Percentiles rank a stretch among this genome's conserved stretches.
Evolutionary conservation across 2,329 filamentous ascomycete genomes (phyloP).

Genomic region (Paraphoma chrysanthemicola): DNA sequence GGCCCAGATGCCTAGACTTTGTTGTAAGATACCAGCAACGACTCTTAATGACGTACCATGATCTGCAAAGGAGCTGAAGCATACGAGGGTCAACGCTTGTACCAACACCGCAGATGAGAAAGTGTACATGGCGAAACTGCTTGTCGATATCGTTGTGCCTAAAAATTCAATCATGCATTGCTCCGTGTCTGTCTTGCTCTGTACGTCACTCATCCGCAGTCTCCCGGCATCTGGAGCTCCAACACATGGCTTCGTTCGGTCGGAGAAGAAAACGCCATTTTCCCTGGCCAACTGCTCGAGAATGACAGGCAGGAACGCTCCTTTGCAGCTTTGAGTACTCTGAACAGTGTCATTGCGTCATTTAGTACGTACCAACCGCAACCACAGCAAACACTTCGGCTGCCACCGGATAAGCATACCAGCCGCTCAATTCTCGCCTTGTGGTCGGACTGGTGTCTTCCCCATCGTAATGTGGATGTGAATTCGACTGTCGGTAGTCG

Average conservation of each 20-base stretch:
- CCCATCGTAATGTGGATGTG: slow-evolving; percentile 26
- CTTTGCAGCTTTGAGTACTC: slow-evolving; percentile 52
- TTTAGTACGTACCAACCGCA: slow-evolving; percentile 68
- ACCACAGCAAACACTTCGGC: slow-evolving; percentile 94
- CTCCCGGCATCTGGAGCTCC: slow-evolving; percentile 60
- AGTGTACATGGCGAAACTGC: slow-evolving; percentile 95
- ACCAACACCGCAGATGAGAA: slow-evolving; percentile 87
- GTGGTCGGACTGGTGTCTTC: slow-evolving; percentile 74
- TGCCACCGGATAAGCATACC: slow-evolving; percentile 91
- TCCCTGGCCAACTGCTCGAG: slow-evolving; percentile 90
- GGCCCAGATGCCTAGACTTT: too few species aligned
- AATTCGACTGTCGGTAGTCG: not conserved
- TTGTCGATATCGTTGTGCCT: slow-evolving; percentile 83
- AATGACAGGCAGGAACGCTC: slow-evolving; percentile 90
- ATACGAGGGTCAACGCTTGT: slow-evolving; percentile 87
- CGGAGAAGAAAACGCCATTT: slow-evolving; percentile 81
- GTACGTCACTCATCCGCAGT: slow-evolving; percentile 11
- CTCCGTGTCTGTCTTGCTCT: slow-evolving; percentile 26
- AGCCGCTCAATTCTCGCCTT: slow-evolving; percentile 79
- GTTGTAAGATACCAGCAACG: not conserved
- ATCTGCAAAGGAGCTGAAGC: slow-evolving; percentile 91
- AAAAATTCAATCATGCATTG: slow-evolving; percentile 83
- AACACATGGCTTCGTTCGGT: slow-evolving; percentile 75
- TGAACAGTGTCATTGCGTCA: not conserved
- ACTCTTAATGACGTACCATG: slow-evolving; percentile 65